Base-by-base conservation (phyloP, 1,284 basidiomycete genomes). In the Rhodotorula sp. region DNA sequence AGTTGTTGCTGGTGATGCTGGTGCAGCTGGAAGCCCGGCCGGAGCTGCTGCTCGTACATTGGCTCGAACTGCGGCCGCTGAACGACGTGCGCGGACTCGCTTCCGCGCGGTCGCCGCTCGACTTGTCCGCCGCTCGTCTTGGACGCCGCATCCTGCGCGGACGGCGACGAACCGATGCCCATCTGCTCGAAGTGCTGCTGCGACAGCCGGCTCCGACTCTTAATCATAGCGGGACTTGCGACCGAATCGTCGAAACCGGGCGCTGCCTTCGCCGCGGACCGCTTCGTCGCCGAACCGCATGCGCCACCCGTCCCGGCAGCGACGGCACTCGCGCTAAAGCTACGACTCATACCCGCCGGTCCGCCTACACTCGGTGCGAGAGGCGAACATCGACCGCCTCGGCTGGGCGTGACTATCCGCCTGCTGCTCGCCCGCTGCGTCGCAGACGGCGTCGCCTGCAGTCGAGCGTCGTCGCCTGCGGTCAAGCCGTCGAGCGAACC, bases 221-320 rank as follows among this genome's bases (percentile, higher is more conserved):
- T 66, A 59, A 72, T 68, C 71, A 72, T 72, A 20, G 71, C 66
- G 10, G 71, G 71, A 24, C 59, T 63, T 24, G 71, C 71, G 34
- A 72, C 67, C 54, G 71, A 62, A 27, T 70, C 68, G 53, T 66
- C 68, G 34, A 70, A 53, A 34, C 47, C 48, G 27, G 61, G 15
- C 36, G 51, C 27, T 48, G 11, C 17, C 59, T 66, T 66, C 32
- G 39, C 39, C 7, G 39, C 39, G 13, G 39, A 44, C 39, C 39
- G 39, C 39, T 48, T 61, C 39, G 46, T n/a, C 44, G 52, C 9
- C 30, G 56, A 52, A 17, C 19, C n/a, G 19, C 22, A 29, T 2
- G 17, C 54, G 52, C 17, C 17, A 1, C 48, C 56, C 15, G 20
- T 51, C 13, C 58, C 48, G 44, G 57, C 54, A 15, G 53, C 54